Base-by-base conservation (phyloP, 2,329 filamentous ascomycete species). In the Fusarium cyanostomum region DNA sequence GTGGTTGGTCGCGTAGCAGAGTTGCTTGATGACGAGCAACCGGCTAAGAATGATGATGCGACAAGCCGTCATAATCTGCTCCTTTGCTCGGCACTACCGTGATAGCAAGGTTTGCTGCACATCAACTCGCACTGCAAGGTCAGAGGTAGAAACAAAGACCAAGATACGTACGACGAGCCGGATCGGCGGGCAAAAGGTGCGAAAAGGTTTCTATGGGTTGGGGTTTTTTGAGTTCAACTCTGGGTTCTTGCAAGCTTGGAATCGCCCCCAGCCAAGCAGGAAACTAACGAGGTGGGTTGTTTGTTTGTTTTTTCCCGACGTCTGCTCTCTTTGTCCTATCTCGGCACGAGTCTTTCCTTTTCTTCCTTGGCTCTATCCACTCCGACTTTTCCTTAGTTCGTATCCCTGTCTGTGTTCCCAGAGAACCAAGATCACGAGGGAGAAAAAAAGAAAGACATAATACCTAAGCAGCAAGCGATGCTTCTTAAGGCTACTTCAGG, bases 31-130 rank as follows among this genome's bases (percentile, higher is more conserved):
- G 63, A 69, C 69, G 65, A 70, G 67, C 63, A 70, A 52, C 58
- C 43, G 51, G 45, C 54, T 52, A 67, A 70, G 64, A 67, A 70
- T 70, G 67, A 70, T 67, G 67, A 66, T 65, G 53, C 35, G 44
- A 38, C 34, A 58, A 58, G 53, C 46, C 52, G 44, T 57, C 53
- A 49, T 42, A 59, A 27, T 34, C 18, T 37, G 34, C 44, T 39
- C 45, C 45, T 49, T 46, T 58, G 43, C 62, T 65, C 46, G 45
- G 42, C 45, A 52, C 41, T 26, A 62, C 49, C 49, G 28, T 37
- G 21, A n/a, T 28, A 45, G 48, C 41, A 63, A 52, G 46, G 39
- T 45, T 52, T 65, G 58, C 31, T 39, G 39, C 50, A 44, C 31
- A 35, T 46, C 45, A 34, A 44, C 39, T 49, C 24, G 18, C 9